Evolutionary conservation across 2,329 filamentous ascomycete genomes (phyloP).

Genomic region (Aspergillus japonicus): DNA sequence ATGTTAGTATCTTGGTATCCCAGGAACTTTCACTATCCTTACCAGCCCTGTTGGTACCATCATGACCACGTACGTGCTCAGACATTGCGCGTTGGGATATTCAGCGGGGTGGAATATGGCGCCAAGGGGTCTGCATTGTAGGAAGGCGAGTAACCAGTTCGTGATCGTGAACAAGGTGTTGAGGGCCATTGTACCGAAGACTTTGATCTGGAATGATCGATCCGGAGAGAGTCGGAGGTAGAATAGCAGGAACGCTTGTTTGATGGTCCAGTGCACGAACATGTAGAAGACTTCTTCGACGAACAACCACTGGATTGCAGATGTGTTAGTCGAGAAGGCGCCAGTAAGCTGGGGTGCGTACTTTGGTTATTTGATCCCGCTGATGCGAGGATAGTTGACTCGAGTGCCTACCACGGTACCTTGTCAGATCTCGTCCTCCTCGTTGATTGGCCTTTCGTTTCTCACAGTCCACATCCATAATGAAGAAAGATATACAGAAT

Average conservation of each 20-base stretch:
- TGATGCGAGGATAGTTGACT: not conserved
- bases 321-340: not conserved
- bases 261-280: slow-evolving; percentile 12
- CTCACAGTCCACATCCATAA: not conserved
- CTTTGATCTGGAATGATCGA: not conserved
- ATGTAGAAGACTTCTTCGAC: slow-evolving; percentile 11
- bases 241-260: slow-evolving; percentile 11
- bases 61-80: not conserved
- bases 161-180: not conserved
- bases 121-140: not conserved
- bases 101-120: not conserved
- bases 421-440: not conserved
- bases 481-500: slow-evolving; percentile 9
- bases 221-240: slow-evolving; percentile 10
- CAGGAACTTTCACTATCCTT: not conserved
- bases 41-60: not conserved
- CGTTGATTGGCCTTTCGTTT: not conserved
- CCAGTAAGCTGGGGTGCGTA: not conserved
- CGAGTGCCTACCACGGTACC: not conserved
- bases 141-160: not conserved
- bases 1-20: not conserved
- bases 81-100: not conserved
- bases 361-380: not conserved
- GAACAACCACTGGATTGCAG: slow-evolving; percentile 9
- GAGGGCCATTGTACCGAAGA: not conserved